Evolutionary conservation across 257 asterid species (phyloP).

Genomic region (Datura wrightii): DNA sequence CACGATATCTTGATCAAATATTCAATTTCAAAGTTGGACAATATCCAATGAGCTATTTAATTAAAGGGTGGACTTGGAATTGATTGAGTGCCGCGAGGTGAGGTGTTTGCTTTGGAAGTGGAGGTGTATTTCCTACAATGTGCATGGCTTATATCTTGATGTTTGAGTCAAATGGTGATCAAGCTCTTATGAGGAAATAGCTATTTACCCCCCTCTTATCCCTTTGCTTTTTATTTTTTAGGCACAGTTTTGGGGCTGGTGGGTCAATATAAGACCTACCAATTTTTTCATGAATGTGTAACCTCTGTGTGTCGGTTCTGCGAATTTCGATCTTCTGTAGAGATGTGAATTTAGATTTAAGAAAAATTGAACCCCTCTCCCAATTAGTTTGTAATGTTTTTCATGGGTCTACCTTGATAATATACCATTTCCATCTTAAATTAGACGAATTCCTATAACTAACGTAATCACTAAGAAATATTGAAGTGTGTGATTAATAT

Average conservation of each 20-base stretch:
- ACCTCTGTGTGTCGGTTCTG: neutral
- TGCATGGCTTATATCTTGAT: neutral
- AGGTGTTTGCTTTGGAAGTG: neutral
- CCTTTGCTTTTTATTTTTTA: neutral
- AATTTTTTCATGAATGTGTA: neutral
- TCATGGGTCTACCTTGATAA: neutral
- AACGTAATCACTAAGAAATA: neutral
- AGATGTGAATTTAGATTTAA: neutral
- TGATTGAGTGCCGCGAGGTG: neutral
- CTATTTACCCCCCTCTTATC: neutral
- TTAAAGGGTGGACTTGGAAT: conserved; percentile 4
- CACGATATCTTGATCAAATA: neutral
- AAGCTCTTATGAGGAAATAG: neutral
- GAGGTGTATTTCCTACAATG: neutral
- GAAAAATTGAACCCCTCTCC: neutral
- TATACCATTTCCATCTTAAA: neutral
- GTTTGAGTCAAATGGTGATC: conserved; percentile 1
- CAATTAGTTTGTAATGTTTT: neutral
- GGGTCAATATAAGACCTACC: neutral
- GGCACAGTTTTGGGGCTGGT: neutral
- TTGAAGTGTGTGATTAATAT: neutral
- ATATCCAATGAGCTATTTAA: neutral
- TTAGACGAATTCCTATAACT: neutral
- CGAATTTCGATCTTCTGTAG: neutral
- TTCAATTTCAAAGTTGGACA: neutral